Percentiles rank a stretch among this genome's conserved stretches.
These are phyloP conservation scores for Mucor piriformis DNA, from an alignment of 371 early-diverging fungal genomes.

Conservation along the genomic window DNA sequence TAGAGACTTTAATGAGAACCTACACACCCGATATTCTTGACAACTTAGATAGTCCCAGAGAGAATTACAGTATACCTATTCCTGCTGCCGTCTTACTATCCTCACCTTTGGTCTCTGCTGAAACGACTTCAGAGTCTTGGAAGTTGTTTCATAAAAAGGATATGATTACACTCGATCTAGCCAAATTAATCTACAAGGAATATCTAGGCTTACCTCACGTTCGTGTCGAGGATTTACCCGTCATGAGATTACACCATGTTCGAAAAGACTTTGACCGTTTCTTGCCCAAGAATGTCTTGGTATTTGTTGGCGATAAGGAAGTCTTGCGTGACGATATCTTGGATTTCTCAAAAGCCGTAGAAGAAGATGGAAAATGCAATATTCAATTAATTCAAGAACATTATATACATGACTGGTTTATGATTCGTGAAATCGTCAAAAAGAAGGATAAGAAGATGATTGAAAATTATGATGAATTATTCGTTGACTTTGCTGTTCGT, in stretches of 20 bases:
- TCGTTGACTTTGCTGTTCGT: conserved; percentile 25
- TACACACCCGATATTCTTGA: conserved; percentile 31
- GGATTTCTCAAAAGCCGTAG: conserved; percentile 18
- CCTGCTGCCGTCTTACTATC: conserved; percentile 38
- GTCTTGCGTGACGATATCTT: conserved; percentile 43
- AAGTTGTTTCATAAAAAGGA: conserved; percentile 30
- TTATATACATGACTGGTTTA: conserved; percentile 47
- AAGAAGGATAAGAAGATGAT: conserved; percentile 32
- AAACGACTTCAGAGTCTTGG: conserved; percentile 36
- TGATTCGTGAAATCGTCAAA: conserved; percentile 42
- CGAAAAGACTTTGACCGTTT: conserved; percentile 30
- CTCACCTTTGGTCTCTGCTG: conserved; percentile 38
- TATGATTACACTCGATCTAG: conserved; percentile 24
- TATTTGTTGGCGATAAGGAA: conserved; percentile 44
- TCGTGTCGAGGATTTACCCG: conserved; percentile 29
- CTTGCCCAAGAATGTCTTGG: conserved; percentile 31
- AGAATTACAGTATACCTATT: conserved; percentile 27
- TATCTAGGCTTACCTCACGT: conserved; percentile 29
- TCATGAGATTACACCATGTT: conserved; percentile 29
- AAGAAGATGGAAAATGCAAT: conserved; percentile 26
- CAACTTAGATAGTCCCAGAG: conserved; percentile 23
- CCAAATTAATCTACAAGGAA: conserved; percentile 39
- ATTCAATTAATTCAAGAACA: conserved; percentile 30
- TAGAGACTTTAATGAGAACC: conserved; percentile 35
- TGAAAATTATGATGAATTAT: conserved; percentile 31